Conservation (phyloP, 192 early-diverging fungal genomes). For the Coemansia sp. region DNA sequence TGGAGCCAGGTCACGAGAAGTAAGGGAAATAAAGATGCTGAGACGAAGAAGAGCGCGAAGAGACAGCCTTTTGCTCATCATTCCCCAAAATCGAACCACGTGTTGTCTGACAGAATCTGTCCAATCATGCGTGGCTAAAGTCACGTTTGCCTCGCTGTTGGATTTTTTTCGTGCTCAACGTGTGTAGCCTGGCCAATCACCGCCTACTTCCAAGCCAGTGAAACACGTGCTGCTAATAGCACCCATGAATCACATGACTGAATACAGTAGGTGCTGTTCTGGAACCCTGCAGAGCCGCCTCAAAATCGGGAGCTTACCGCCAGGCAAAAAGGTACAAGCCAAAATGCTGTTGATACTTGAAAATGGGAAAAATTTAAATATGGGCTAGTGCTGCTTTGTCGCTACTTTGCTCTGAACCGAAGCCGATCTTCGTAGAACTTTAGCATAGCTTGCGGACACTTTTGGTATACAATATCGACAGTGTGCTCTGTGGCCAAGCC, state of each 20-base stretch:
- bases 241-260: conserved; percentile 7
- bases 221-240: conserved; percentile 9
- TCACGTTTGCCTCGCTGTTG: conserved; percentile 34
- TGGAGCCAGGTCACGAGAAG: conserved; percentile 7
- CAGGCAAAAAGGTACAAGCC: too few relatives aligned
- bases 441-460: conserved; percentile 54
- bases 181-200: conserved; percentile 1
- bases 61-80: background rate
- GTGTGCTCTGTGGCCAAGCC: conserved; percentile 46
- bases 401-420: conserved; percentile 46
- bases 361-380: background rate
- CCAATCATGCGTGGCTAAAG: conserved; percentile 23
- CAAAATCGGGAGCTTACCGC: too few relatives aligned
- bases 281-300: too few relatives aligned
- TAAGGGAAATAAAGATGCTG: conserved; percentile 12
- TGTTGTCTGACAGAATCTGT: conserved; percentile 9
- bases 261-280: too few relatives aligned
- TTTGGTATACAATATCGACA: conserved; percentile 31
- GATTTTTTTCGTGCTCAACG: conserved; percentile 20
- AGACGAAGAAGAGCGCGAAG: too few relatives aligned
- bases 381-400: background rate
- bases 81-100: conserved; percentile 42
- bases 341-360: background rate
- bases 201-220: background rate
- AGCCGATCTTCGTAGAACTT: conserved; percentile 58